Conservation (phyloP, 768 basidiomycete species). For the Podaxis carcinomalis region DNA sequence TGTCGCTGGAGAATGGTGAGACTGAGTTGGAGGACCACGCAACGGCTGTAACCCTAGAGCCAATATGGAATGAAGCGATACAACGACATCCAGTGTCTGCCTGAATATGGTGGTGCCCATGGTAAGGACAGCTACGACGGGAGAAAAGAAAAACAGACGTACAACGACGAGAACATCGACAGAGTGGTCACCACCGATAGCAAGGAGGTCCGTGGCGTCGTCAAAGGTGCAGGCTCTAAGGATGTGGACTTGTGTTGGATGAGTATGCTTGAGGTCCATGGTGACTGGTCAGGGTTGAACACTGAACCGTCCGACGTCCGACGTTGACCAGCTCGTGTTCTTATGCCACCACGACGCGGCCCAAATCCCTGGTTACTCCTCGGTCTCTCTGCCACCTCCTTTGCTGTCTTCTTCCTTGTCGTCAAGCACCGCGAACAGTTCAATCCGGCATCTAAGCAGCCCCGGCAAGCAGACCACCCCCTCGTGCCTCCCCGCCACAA, state of each 20-base stretch:
- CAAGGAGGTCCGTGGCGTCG: slow-evolving; percentile 66
- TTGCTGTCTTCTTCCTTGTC: slow-evolving; percentile 52
- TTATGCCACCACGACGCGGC: slow-evolving; percentile 26
- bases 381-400: slow-evolving; percentile 51
- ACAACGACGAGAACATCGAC: slow-evolving; percentile 68
- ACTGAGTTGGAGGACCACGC: slow-evolving; percentile 73
- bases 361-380: slow-evolving; percentile 66
- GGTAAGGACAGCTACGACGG: slow-evolving; percentile 5
- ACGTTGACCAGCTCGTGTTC: slow-evolving; percentile 8
- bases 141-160: slow-evolving; percentile 22
- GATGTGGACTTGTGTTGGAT: slow-evolving; percentile 56
- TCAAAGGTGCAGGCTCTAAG: slow-evolving; percentile 60
- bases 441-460: slow-evolving; percentile 56
- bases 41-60: slow-evolving; percentile 64
- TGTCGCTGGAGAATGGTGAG: slow-evolving; percentile 60
- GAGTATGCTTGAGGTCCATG: slow-evolving; percentile 56
- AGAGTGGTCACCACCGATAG: slow-evolving; percentile 69
- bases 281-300: slow-evolving; percentile 18
- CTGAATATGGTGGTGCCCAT: slow-evolving; percentile 20
- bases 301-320: slow-evolving; percentile 3
- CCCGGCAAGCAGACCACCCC: slow-evolving; percentile 60
- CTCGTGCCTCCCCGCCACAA: slow-evolving; percentile 58
- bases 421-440: slow-evolving; percentile 52
- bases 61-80: slow-evolving; percentile 72
- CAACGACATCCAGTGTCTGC: slow-evolving; percentile 38